phyloP scores from a whole-genome alignment of 2,329 filamentous ascomycete species.

The Aspergillus neoniger region DNA sequence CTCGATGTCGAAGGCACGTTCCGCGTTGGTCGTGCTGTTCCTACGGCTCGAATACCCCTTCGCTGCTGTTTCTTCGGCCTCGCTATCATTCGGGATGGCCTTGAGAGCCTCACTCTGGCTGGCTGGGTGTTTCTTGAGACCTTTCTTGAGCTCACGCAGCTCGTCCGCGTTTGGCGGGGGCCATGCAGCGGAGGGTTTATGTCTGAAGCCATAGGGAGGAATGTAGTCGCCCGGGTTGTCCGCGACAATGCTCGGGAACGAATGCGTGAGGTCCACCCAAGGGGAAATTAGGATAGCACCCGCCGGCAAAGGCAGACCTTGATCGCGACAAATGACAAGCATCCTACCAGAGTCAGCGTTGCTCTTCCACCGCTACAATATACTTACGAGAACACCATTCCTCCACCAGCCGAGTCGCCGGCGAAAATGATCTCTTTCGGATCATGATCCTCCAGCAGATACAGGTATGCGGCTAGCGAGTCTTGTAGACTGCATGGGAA shows the following conservation, averaged over 20 bases:
- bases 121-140: slow-evolving; percentile 49
- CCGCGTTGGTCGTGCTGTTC: slow-evolving; percentile 21
- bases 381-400: slow-evolving; percentile 71
- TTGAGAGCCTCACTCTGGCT: slow-evolving; percentile 25
- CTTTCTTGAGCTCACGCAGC: slow-evolving; percentile 51
- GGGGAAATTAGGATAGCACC: slow-evolving; percentile 89
- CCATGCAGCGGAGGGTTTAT: slow-evolving; percentile 88
- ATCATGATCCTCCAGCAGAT: slow-evolving; percentile 73
- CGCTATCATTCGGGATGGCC: slow-evolving; percentile 18
- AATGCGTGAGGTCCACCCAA: slow-evolving; percentile 95
- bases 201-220: slow-evolving; percentile 81
- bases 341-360: slow-evolving; percentile 50
- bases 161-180: slow-evolving; percentile 85
- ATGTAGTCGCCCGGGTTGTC: slow-evolving; percentile 83
- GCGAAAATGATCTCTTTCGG: slow-evolving; percentile 82
- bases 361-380: neutral
- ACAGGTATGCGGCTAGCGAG: slow-evolving; percentile 83
- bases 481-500: slow-evolving; percentile 93
- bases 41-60: slow-evolving; percentile 32
- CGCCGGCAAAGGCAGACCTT: slow-evolving; percentile 79
- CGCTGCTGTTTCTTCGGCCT: slow-evolving; percentile 35
- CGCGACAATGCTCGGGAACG: slow-evolving; percentile 82
- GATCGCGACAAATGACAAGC: slow-evolving; percentile 78
- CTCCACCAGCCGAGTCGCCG: slow-evolving; percentile 90
- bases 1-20: slow-evolving; percentile 25